Base-by-base conservation (phyloP, 768 basidiomycete species). In the Xerocomellus chrysenteron region DNA sequence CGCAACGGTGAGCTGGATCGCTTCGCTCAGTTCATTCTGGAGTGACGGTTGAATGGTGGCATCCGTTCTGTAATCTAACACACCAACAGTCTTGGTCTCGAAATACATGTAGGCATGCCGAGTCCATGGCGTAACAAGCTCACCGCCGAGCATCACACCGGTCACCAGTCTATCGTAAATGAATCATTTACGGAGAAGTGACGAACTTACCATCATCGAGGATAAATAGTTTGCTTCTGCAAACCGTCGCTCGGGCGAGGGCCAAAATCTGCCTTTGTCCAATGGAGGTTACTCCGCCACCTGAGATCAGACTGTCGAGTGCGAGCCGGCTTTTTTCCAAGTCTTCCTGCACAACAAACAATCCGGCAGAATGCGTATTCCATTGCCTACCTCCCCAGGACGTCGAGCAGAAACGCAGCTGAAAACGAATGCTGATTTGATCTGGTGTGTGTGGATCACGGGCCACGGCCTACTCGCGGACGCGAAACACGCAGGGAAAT, bases 241-340 rank as follows among this genome's bases (percentile, higher is more conserved):
- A 70, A 2, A 85, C 78, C 54, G 85, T 78, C 2, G 84, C 84
- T 30, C 85, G 73, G 1, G 85, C 83, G 0, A 86, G 73, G 0
- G 83, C 83, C 17, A 86, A 68, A 14, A 86, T 78, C 65, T 86
- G 85, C 11, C 83, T 71, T 62, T 86, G 81, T 4, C 84, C 83
- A n/a, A 85, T 76, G 6, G 78, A 82, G 64, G 57, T 81, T 81
- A 2, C 70, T 52, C 79, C 79, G 2, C 77, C 80, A 21, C 73
- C 73, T 3, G 79, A 69, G 35, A 82, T 76, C 30, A 61, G 57
- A 41, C 74, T 79, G 54, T 83, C 79, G 2, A 82, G 71, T 4
- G 75, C 78, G 30, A 83, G 67, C 2, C 66, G 69, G 26, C 57
- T 69, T 30, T 75, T 73, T 2, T 75, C 73, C 7, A 59, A 66